phyloP scores from a whole-genome alignment of 2,329 filamentous ascomycete genomes.

The Epichloe hybrida region DNA sequence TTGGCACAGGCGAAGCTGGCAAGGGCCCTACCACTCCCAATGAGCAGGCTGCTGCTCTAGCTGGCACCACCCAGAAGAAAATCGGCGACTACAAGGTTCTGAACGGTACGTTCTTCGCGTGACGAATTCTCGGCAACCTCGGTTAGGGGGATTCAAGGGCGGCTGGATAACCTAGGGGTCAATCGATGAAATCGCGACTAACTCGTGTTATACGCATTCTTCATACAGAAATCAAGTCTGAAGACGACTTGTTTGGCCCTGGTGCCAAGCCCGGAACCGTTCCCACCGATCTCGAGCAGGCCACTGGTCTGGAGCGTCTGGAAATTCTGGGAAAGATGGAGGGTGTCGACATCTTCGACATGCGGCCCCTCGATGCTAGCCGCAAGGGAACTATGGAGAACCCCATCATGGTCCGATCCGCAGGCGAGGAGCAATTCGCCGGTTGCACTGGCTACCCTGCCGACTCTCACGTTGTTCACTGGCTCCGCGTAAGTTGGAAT shows the following conservation, averaged over 20 bases:
- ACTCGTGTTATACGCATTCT: constrained; percentile 4
- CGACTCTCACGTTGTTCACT: constrained; percentile 82
- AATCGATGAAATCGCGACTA: constrained; percentile 6
- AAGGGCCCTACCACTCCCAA: constrained; percentile 20
- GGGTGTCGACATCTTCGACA: constrained; percentile 94
- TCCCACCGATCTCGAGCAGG: constrained; percentile 87
- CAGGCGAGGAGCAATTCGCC: constrained; percentile 89
- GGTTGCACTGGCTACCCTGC: constrained; percentile 91
- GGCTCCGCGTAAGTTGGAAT: constrained; percentile 62
- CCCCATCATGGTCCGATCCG: constrained; percentile 82
- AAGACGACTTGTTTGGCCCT: constrained; percentile 72
- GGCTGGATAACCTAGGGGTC: not conserved
- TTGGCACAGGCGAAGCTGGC: constrained; percentile 22
- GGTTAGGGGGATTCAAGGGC: constrained; percentile 4
- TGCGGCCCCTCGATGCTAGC: constrained; percentile 87
- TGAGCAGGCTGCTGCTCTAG: constrained; percentile 23
- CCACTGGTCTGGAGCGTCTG: constrained; percentile 94
- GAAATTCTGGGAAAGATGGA: constrained; percentile 99
- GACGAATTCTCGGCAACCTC: constrained; percentile 9
- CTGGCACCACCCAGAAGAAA: constrained; percentile 29
- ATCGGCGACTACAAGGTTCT: constrained; percentile 32
- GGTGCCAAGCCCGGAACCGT: constrained; percentile 73
- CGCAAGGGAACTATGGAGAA: constrained; percentile 82
- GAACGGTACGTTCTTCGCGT: constrained; percentile 28
- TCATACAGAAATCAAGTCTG: constrained; percentile 60